A percentile compares a stretch with the other conserved stretches of the same genome.
These are phyloP conservation scores for Plasmodium vinckei DNA, from an alignment of 169 alveolate species.

Conservation along the genomic window DNA sequence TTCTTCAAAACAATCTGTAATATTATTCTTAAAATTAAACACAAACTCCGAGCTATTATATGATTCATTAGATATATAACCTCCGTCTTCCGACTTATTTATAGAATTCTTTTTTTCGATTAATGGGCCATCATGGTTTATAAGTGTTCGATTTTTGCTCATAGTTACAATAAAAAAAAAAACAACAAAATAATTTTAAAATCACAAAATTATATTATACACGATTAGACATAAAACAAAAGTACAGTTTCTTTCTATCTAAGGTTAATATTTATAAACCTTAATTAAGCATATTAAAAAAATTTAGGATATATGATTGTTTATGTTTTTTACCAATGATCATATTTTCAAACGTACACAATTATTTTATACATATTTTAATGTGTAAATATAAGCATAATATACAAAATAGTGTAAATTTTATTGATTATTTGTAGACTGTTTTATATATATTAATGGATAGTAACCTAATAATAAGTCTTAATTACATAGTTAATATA, in stretches of 20 bases:
- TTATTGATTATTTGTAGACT: no score
- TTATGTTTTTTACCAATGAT: no score
- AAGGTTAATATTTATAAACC: conserved; percentile 9
- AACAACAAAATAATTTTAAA: not conserved
- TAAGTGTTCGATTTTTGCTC: conserved; percentile 15
- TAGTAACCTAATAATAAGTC: no score
- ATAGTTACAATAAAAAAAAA: conserved; percentile 11
- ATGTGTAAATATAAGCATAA: no score
- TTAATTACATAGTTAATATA: no score
- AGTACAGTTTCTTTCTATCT: conserved; percentile 1
- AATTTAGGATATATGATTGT: not conserved
- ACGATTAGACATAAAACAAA: conserved; percentile 16
- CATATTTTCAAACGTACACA: no score
- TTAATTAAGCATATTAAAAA: not conserved
- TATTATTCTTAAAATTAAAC: conserved; percentile 47
- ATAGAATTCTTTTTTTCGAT: conserved; percentile 20
- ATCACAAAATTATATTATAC: conserved; percentile 13
- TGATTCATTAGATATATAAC: conserved; percentile 21
- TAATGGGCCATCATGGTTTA: conserved; percentile 7
- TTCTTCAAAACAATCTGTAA: conserved; percentile 38
- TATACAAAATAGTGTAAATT: no score
- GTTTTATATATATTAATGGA: no score
- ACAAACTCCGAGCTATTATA: conserved; percentile 45
- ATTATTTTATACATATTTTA: no score
- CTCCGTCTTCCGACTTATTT: conserved; percentile 16